Conservation (phyloP, 1,139 yeast genomes). For the Yamadazyma jaroonii region DNA sequence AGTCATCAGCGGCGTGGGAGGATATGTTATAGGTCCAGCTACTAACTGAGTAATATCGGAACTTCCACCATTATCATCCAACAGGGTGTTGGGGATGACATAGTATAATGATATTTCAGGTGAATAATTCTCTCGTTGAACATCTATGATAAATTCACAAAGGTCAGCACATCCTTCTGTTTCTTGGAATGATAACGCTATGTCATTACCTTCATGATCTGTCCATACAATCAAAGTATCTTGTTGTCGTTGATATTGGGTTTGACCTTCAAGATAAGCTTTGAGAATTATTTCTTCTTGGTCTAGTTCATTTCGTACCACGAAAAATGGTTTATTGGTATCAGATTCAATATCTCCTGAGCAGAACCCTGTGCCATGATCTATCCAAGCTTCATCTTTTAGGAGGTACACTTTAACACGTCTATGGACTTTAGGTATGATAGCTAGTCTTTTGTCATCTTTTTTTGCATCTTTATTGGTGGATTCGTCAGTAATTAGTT, state of each 20-base stretch:
- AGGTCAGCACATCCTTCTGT: constrained; percentile 83
- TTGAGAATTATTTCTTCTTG: constrained; percentile 58
- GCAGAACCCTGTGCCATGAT: constrained; percentile 91
- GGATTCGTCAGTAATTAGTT: too few relatives aligned
- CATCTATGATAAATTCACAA: constrained; percentile 74
- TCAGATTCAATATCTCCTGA: constrained; percentile 57
- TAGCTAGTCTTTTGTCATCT: not conserved
- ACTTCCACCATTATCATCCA: constrained; percentile 21
- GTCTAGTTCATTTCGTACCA: constrained; percentile 72
- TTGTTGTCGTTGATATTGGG: constrained; percentile 90
- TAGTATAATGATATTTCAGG: constrained; percentile 73
- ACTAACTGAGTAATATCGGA: constrained; percentile 69
- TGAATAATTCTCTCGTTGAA: constrained; percentile 58
- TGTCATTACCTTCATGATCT: constrained; percentile 70
- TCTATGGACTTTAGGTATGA: constrained; percentile 24
- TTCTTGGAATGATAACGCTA: constrained; percentile 91
- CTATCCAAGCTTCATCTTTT: constrained; percentile 83
- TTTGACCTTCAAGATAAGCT: constrained; percentile 66
- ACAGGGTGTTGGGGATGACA: constrained; percentile 49
- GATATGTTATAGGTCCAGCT: constrained; percentile 76
- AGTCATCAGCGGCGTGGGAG: constrained; percentile 49
- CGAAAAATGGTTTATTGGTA: constrained; percentile 52
- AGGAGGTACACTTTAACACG: constrained; percentile 87
- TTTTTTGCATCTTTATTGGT: not conserved
- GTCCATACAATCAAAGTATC: constrained; percentile 96